Evolutionary conservation across 805 yeast species (phyloP).

Genomic region (Teunomyces atbi): DNA sequence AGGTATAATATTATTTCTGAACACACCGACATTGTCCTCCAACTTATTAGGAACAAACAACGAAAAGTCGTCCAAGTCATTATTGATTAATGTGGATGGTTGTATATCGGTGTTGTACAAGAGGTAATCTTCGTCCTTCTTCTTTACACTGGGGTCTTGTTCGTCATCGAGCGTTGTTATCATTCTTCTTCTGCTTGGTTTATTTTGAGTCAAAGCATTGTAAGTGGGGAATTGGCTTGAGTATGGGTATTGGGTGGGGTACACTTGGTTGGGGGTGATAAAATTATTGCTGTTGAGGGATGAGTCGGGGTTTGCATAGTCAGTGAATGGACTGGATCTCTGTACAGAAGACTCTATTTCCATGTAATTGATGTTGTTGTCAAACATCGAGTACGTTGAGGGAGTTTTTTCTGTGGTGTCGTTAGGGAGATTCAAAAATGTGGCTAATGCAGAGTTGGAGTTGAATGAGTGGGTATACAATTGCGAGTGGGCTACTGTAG

Average conservation of each 20-base stretch:
- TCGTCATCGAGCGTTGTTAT: constrained; percentile 32
- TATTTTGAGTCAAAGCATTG: constrained; percentile 2
- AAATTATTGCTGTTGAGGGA: constrained; percentile 11
- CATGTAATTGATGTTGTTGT: neutral
- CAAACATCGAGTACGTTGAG: constrained; percentile 1
- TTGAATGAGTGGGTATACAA: constrained; percentile 13
- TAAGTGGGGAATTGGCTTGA: constrained; percentile 10
- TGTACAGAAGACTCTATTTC: neutral
- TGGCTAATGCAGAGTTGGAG: constrained; percentile 12
- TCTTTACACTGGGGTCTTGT: constrained; percentile 11
- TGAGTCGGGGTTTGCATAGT: constrained; percentile 41
- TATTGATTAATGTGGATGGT: constrained; percentile 37
- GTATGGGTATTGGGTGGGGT: constrained; percentile 9
- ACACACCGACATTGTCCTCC: constrained; percentile 10
- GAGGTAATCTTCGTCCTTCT: constrained; percentile 35
- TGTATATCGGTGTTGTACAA: constrained; percentile 42
- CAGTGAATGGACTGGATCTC: constrained; percentile 30
- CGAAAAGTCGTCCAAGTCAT: constrained; percentile 25
- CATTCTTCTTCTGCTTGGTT: constrained; percentile 25
- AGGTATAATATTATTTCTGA: constrained; percentile 19
- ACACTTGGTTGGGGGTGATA: constrained; percentile 11
- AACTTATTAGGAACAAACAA: constrained; percentile 26
- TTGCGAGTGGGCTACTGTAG: constrained; percentile 10
- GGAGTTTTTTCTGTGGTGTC: constrained; percentile 22
- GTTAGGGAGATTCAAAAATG: constrained; percentile 30